Percentiles rank a stretch among this genome's conserved stretches.
phyloP scores from a whole-genome alignment of 1,284 basidiomycete species.

The Microstroma glucosiphilum region DNA sequence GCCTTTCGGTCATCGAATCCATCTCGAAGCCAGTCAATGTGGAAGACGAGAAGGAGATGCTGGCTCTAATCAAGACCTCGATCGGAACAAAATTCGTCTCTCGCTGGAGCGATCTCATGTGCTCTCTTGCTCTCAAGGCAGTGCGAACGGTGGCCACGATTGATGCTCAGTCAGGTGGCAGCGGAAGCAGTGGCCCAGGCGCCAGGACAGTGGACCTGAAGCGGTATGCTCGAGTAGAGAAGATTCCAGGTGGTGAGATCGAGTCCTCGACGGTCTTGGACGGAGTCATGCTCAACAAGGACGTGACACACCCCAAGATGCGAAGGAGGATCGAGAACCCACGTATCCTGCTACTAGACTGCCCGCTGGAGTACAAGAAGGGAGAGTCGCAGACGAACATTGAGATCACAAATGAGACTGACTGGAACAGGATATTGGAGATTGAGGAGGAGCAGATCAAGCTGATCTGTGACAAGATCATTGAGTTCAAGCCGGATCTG shows the following conservation, averaged over 20 bases:
- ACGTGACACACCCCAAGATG: constrained; percentile 98
- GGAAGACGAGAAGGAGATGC: constrained; percentile 81
- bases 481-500: constrained; percentile 91
- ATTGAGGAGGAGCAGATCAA: constrained; percentile 98
- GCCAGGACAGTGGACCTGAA: constrained; percentile 85
- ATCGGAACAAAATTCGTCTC: constrained; percentile 99
- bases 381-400: constrained; percentile 98
- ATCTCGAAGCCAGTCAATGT: constrained; percentile 88
- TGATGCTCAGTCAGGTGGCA: constrained; percentile 46
- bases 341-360: constrained; percentile 83
- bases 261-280: constrained; percentile 81
- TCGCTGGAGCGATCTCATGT: constrained; percentile 97
- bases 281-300: constrained; percentile 97
- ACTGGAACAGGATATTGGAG: constrained; percentile 86
- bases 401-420: constrained; percentile 87
- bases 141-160: constrained; percentile 70
- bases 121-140: constrained; percentile 82
- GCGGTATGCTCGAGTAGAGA: constrained; percentile 93
- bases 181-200: constrained; percentile 47
- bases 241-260: constrained; percentile 94
- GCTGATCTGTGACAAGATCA: constrained; percentile 73
- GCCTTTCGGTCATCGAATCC: constrained; percentile 75
- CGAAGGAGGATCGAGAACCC: constrained; percentile 83
- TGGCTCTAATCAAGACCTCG: constrained; percentile 92
- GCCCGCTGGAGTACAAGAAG: constrained; percentile 98